A percentile compares a stretch with the other conserved stretches of the same genome.
Conservation (phyloP, 2,329 filamentous ascomycete species). For the Chrysosporium queenslandicum region DNA sequence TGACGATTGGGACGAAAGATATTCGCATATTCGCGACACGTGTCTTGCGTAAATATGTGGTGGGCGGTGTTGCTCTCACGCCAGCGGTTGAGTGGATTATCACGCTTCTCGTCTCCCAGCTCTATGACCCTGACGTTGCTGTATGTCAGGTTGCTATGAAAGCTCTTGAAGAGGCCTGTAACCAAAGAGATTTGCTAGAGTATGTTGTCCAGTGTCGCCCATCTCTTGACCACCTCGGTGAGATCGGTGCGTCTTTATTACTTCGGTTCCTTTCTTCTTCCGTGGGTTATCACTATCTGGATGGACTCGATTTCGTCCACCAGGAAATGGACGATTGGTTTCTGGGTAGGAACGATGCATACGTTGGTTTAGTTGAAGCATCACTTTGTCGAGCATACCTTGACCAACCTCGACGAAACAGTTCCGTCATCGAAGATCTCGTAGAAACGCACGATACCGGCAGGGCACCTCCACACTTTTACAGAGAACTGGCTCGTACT, state of each 20-base stretch:
- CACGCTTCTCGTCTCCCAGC: constrained; percentile 87
- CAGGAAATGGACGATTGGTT: constrained; percentile 99
- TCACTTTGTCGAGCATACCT: constrained; percentile 75
- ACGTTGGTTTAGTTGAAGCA: constrained; percentile 90
- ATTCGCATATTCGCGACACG: constrained; percentile 87
- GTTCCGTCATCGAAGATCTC: constrained; percentile 45
- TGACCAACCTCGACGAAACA: constrained; percentile 43
- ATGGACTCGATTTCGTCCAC: constrained; percentile 95
- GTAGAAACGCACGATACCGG: constrained; percentile 49
- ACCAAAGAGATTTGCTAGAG: constrained; percentile 79
- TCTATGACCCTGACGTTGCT: constrained; percentile 94
- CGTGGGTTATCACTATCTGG: constrained; percentile 93
- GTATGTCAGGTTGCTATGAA: constrained; percentile 95
- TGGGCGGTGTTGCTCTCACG: constrained; percentile 40
- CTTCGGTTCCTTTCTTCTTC: constrained; percentile 90
- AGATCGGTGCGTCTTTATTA: constrained; percentile 88
- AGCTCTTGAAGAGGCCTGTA: constrained; percentile 94
- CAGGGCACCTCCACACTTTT: constrained; percentile 89
- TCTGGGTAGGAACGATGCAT: constrained; percentile 89
- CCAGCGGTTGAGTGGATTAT: constrained; percentile 75
- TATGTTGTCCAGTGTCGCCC: constrained; percentile 95
- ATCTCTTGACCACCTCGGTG: constrained; percentile 85
- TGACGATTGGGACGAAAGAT: constrained; percentile 81
- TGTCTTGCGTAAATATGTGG: constrained; percentile 76
- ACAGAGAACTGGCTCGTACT: constrained; percentile 85